A percentile compares a stretch with the other conserved stretches of the same genome.
phyloP scores from a whole-genome alignment of 768 basidiomycete species.

The Kwoniella botswanensis region DNA sequence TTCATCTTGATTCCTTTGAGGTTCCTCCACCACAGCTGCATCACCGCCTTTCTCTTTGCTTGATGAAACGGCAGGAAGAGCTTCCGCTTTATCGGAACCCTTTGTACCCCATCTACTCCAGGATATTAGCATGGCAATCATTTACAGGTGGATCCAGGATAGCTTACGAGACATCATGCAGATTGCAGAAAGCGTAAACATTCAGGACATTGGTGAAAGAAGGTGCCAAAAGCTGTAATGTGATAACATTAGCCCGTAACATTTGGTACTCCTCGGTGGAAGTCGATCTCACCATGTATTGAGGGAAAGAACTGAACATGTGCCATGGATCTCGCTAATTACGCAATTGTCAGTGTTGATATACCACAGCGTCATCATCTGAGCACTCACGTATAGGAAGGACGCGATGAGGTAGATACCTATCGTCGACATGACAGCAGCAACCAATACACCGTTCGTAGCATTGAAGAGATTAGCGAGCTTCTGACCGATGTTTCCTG shows the following conservation, averaged over 20 bases:
- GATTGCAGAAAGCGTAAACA: constrained; percentile 56
- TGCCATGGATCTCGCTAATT: constrained; percentile 55
- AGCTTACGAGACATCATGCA: constrained; percentile 88
- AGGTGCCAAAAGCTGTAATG: constrained; percentile 45
- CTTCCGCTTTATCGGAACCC: constrained; percentile 80
- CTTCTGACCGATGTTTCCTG: constrained; percentile 59
- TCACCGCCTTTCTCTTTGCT: constrained; percentile 74
- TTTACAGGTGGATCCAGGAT: neutral
- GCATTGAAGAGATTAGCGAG: constrained; percentile 71
- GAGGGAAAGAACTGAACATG: constrained; percentile 57
- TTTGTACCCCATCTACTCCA: constrained; percentile 50
- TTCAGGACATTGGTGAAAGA: constrained; percentile 56
- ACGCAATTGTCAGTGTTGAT: constrained; percentile 62
- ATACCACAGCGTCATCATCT: constrained; percentile 63
- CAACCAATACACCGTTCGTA: constrained; percentile 78
- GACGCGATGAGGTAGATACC: constrained; percentile 71
- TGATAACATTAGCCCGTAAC: neutral
- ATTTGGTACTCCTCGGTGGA: neutral
- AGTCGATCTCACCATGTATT: constrained; percentile 42
- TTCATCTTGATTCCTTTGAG: constrained; percentile 69
- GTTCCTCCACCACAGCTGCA: constrained; percentile 81
- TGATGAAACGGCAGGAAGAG: constrained; percentile 84
- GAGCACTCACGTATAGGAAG: constrained; percentile 61
- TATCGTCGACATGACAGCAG: constrained; percentile 89
- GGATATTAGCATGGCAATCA: neutral